A percentile compares a stretch with the other conserved stretches of the same genome.
These are phyloP conservation scores for Teunomyces atbi DNA, from an alignment of 805 yeast species.

Conservation along the genomic window DNA sequence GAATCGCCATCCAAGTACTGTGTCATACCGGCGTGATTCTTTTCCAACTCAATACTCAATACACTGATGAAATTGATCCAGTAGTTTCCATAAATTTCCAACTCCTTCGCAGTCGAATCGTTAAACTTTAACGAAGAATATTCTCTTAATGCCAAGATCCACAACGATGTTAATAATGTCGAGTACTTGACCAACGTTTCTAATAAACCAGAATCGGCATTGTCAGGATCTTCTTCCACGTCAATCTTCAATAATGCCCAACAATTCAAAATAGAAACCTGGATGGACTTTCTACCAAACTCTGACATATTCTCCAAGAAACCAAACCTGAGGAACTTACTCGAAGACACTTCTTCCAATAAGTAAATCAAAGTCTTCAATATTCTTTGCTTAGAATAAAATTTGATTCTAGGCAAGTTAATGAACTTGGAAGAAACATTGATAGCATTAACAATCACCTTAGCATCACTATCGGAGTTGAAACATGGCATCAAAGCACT, in stretches of 20 bases:
- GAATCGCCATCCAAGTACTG: constrained; percentile 55
- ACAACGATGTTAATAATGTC: constrained; percentile 63
- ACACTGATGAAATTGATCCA: constrained; percentile 83
- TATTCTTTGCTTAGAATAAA: constrained; percentile 47
- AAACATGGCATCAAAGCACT: constrained; percentile 90
- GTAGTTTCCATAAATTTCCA: constrained; percentile 50
- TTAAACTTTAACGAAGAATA: constrained; percentile 64
- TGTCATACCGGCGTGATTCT: constrained; percentile 43
- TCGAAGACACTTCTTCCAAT: constrained; percentile 55
- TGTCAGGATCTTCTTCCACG: constrained; percentile 20
- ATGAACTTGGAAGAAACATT: constrained; percentile 75
- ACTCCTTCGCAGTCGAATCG: constrained; percentile 38
- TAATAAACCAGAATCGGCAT: constrained; percentile 44
- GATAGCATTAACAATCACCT: constrained; percentile 73
- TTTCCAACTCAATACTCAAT: constrained; percentile 60
- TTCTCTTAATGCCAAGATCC: constrained; percentile 77
- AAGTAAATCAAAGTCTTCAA: constrained; percentile 64
- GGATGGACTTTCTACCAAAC: constrained; percentile 50
- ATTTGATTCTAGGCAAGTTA: constrained; percentile 42
- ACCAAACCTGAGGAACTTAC: constrained; percentile 49
- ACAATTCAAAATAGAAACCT: constrained; percentile 60
- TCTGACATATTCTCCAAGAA: constrained; percentile 50
- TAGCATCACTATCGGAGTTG: constrained; percentile 65
- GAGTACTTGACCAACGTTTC: constrained; percentile 56
- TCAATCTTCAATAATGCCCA: constrained; percentile 64